Evolutionary conservation across 2,329 filamentous ascomycete genomes (phyloP).

Genomic region (Trichoderma citrinoviride): DNA sequence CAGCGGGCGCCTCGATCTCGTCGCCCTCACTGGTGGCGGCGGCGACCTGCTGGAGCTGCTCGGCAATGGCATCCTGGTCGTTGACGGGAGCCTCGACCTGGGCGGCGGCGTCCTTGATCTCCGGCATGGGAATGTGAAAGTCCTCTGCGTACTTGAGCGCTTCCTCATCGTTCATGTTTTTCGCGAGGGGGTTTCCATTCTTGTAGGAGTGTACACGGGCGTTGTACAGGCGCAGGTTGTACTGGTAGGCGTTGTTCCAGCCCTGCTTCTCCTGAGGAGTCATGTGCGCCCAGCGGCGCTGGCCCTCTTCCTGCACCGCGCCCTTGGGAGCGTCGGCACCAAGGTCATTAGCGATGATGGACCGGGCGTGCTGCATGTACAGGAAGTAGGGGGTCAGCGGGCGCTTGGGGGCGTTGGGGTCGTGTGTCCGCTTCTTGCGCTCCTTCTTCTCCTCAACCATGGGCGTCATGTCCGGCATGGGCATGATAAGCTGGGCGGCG

Average conservation of each 20-base stretch:
- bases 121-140: slow-evolving; percentile 53
- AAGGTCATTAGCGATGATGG: slow-evolving; percentile 76
- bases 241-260: slow-evolving; percentile 66
- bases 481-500: slow-evolving; percentile 46
- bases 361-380: slow-evolving; percentile 84
- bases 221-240: slow-evolving; percentile 65
- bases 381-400: slow-evolving; percentile 93
- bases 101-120: slow-evolving; percentile 44
- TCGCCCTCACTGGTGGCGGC: slow-evolving; percentile 39
- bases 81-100: slow-evolving; percentile 35
- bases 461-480: slow-evolving; percentile 41
- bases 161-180: slow-evolving; percentile 60
- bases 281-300: slow-evolving; percentile 81
- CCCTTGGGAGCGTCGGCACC: slow-evolving; percentile 75
- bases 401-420: slow-evolving; percentile 92
- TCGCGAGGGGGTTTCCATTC: slow-evolving; percentile 55
- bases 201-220: slow-evolving; percentile 65
- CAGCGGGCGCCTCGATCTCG: slow-evolving; percentile 42
- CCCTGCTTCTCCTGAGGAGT: slow-evolving; percentile 66
- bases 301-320: slow-evolving; percentile 83
- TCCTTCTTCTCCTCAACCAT: slow-evolving; percentile 73
- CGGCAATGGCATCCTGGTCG: slow-evolving; percentile 57
- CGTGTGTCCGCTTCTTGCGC: slow-evolving; percentile 81
- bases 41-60: slow-evolving; percentile 53
- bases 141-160: slow-evolving; percentile 60